Conservation (phyloP, 306 rosid species). For the Casuarina glauca region DNA sequence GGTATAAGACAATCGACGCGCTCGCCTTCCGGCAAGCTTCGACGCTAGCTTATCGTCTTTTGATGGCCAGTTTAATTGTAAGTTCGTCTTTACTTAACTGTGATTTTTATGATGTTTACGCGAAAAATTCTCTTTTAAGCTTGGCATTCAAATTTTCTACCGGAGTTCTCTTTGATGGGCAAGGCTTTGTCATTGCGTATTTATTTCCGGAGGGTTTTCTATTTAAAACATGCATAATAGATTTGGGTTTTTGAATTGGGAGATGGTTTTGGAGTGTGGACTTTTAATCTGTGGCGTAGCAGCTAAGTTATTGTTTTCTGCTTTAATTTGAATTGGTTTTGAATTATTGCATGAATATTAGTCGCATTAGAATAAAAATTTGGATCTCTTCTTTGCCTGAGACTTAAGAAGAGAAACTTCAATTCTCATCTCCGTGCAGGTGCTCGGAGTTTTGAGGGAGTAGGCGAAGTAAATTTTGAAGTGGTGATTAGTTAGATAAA, state of each 20-base stretch:
- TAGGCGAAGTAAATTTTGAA: not conserved
- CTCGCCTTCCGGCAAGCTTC: not conserved
- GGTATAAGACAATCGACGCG: too few relatives aligned
- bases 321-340: too few relatives aligned
- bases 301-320: too few relatives aligned
- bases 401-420: not conserved
- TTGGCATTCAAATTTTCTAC: not conserved
- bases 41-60: not conserved
- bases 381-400: too few relatives aligned
- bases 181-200: too few relatives aligned
- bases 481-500: not conserved
- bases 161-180: not conserved
- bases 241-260: not conserved
- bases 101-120: not conserved
- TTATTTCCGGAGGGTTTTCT: not conserved
- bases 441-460: not conserved
- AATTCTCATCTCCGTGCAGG: not conserved
- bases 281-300: too few relatives aligned
- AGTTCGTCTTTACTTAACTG: not conserved
- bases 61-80: not conserved
- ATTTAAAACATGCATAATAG: not conserved
- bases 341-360: too few relatives aligned
- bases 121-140: not conserved
- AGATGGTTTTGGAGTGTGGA: not conserved
- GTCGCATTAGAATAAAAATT: too few relatives aligned